These are phyloP conservation scores for Taiwanofungus camphoratus DNA, from an alignment of 1,284 basidiomycete genomes.

Conservation along the genomic window DNA sequence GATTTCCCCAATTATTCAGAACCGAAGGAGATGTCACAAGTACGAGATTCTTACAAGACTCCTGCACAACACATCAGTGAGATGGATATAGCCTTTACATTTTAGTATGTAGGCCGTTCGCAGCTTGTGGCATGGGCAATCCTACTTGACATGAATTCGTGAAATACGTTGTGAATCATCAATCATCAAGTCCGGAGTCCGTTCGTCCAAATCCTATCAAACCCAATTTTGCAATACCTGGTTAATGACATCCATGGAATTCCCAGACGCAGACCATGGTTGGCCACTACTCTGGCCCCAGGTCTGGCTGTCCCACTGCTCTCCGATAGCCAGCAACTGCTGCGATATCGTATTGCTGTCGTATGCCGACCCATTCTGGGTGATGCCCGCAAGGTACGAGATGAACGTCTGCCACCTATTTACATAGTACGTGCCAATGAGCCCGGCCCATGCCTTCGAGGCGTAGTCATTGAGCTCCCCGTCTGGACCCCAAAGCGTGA, in stretches of 20 bases:
- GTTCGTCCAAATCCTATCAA: no score
- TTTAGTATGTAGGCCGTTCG: no score
- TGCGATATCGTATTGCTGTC: constrained; percentile 22
- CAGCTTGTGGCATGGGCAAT: no score
- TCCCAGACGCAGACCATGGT: constrained; percentile 22
- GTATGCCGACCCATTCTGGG: constrained; percentile 26
- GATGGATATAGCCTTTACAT: no score
- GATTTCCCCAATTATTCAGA: no score
- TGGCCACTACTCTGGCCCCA: constrained; percentile 22
- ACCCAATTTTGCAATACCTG: constrained; percentile 19
- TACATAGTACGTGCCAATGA: constrained; percentile 35
- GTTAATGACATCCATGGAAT: constrained; percentile 24
- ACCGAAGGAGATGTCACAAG: no score
- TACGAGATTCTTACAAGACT: no score
- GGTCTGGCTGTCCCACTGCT: constrained; percentile 25
- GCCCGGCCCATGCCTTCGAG: constrained; percentile 40
- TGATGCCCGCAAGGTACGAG: constrained; percentile 27
- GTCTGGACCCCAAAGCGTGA: constrained; percentile 40
- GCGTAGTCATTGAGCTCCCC: constrained; percentile 41
- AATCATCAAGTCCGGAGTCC: no score
- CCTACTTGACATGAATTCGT: no score
- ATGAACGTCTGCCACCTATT: constrained; percentile 34
- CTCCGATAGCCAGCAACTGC: constrained; percentile 30
- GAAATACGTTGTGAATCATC: no score
- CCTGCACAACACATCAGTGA: no score